A percentile compares a stretch with the other conserved stretches of the same genome.
Conservation (phyloP, 805 yeast species). For the Suhomyces kilbournensis region DNA sequence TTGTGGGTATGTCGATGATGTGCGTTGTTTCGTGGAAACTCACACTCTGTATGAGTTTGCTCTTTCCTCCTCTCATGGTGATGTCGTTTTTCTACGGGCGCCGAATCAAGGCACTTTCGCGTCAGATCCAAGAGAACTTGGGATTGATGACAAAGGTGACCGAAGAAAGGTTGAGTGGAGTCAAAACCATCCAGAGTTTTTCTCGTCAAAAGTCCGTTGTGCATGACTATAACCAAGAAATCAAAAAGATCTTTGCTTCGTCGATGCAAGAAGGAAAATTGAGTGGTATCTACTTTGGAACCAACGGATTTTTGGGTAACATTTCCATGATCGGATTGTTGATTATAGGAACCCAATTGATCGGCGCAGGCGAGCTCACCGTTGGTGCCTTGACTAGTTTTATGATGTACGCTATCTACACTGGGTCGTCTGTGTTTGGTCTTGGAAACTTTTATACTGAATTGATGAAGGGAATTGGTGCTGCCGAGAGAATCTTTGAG, state of each 20-base stretch:
- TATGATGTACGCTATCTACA: slow-evolving; percentile 92
- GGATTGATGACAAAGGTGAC: slow-evolving; percentile 87
- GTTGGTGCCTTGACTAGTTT: slow-evolving; percentile 89
- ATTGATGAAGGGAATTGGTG: slow-evolving; percentile 96
- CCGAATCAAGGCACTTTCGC: slow-evolving; percentile 68
- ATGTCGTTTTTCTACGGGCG: slow-evolving; percentile 84
- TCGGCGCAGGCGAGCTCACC: slow-evolving; percentile 68
- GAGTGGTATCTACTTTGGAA: slow-evolving; percentile 72
- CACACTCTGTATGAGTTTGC: slow-evolving; percentile 73
- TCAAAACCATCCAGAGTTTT: slow-evolving; percentile 85
- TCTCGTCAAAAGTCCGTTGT: slow-evolving; percentile 82
- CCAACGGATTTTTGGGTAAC: slow-evolving; percentile 84
- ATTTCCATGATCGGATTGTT: slow-evolving; percentile 72
- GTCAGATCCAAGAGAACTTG: slow-evolving; percentile 75
- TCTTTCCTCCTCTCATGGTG: slow-evolving; percentile 79
- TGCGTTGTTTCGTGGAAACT: slow-evolving; percentile 77
- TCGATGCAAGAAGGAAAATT: slow-evolving; percentile 79
- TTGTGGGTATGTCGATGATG: slow-evolving; percentile 92
- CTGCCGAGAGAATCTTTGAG: slow-evolving; percentile 88
- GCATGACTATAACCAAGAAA: slow-evolving; percentile 67
- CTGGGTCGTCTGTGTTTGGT: slow-evolving; percentile 91
- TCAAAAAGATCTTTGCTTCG: slow-evolving; percentile 58
- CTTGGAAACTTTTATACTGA: slow-evolving; percentile 89
- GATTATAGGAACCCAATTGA: slow-evolving; percentile 79
- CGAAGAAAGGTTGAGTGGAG: slow-evolving; percentile 84